phyloP scores from a whole-genome alignment of 2,329 filamentous ascomycete species.

The Aaosphaeria pasadenensis region DNA sequence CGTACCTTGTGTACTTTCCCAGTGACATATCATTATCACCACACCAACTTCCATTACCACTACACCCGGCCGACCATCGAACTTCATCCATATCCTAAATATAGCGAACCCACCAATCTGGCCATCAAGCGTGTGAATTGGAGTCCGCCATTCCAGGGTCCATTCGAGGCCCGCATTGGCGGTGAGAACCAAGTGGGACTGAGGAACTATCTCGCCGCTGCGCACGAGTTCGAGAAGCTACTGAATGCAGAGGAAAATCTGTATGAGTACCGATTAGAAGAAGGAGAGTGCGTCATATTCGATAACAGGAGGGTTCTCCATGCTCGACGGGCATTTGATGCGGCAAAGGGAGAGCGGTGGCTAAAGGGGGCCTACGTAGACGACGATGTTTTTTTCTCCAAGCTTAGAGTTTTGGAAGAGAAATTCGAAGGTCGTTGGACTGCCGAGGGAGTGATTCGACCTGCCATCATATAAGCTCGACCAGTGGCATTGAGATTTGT shows the following conservation, averaged over 20 bases:
- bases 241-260: conserved; percentile 59
- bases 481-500: too few relatives aligned
- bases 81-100: conserved; percentile 23
- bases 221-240: conserved; percentile 54
- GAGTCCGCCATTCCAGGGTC: conserved; percentile 77
- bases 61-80: conserved; percentile 57
- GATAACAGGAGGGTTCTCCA: conserved; percentile 85
- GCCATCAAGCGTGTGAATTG: conserved; percentile 56
- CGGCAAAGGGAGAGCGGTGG: conserved; percentile 67
- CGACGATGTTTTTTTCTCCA: conserved; percentile 57
- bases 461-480: too few relatives aligned
- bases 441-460: conserved; percentile 28
- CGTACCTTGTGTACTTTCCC: conserved; percentile 42
- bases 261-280: conserved; percentile 69
- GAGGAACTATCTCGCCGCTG: conserved; percentile 39
- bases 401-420: conserved; percentile 43
- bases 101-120: conserved; percentile 27
- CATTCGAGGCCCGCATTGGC: conserved; percentile 40
- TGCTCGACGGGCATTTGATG: conserved; percentile 73
- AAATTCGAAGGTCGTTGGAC: conserved; percentile 28
- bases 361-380: conserved; percentile 83
- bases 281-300: conserved; percentile 91
- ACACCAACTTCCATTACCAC: conserved; percentile 59
- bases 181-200: conserved; percentile 23
- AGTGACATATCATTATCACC: conserved; percentile 67